These are phyloP conservation scores for Gleditsia sinensis DNA, from an alignment of 306 rosid genomes.

Conservation along the genomic window DNA sequence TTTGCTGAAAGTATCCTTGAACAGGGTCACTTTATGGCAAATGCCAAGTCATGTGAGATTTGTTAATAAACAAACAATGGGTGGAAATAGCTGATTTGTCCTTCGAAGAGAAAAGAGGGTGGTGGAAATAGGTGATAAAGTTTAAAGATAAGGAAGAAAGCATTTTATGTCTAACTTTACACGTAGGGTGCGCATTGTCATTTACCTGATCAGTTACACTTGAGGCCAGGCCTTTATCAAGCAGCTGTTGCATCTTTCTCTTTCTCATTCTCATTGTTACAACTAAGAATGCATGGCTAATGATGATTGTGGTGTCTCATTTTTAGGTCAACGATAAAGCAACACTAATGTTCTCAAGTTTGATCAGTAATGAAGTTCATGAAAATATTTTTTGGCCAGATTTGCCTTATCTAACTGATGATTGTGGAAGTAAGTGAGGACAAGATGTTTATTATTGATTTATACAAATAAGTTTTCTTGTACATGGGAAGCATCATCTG, in stretches of 20 bases:
- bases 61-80: too few relatives aligned
- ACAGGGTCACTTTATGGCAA: too few relatives aligned
- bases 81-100: too few relatives aligned
- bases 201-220: background rate
- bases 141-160: too few relatives aligned
- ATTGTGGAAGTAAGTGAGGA: constrained; percentile 80
- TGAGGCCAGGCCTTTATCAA: constrained; percentile 12
- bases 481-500: constrained; percentile 37
- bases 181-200: too few relatives aligned
- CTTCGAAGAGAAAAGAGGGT: too few relatives aligned
- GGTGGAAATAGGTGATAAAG: too few relatives aligned
- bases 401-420: constrained; percentile 84
- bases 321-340: constrained; percentile 88
- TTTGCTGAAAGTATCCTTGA: too few relatives aligned
- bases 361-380: constrained; percentile 66
- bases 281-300: constrained; percentile 36
- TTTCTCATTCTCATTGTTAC: constrained; percentile 9
- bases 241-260: background rate
- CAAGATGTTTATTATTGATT: constrained; percentile 25
- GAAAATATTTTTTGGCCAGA: constrained; percentile 86
- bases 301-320: constrained; percentile 39
- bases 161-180: too few relatives aligned
- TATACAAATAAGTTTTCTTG: constrained; percentile 10
- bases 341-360: constrained; percentile 69
- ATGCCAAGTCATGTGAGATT: too few relatives aligned